Evolutionary conservation across 208 protist genomes (phyloP).

Genomic region (Trypanosoma caninum): DNA sequence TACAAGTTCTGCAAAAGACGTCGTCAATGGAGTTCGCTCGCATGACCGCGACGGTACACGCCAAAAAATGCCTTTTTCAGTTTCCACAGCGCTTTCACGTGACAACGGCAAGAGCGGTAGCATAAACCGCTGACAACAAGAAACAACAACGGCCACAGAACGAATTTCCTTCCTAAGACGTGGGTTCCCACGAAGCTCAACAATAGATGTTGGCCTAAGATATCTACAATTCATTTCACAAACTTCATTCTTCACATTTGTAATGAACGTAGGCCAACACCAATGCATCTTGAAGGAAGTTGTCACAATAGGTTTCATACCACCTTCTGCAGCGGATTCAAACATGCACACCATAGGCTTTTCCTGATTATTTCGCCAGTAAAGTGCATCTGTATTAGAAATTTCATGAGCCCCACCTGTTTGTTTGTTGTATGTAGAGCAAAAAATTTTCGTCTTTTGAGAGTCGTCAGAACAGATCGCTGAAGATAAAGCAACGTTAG

Average conservation of each 20-base stretch:
- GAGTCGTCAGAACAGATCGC: no score
- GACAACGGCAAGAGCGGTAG: conserved; percentile 20
- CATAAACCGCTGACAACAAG: conserved; percentile 32
- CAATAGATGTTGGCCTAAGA: conserved; percentile 10
- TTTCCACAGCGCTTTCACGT: not conserved
- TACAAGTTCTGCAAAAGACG: conserved; percentile 44
- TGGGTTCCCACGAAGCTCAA: conserved; percentile 26
- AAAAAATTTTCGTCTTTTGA: no score
- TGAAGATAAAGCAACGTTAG: no score
- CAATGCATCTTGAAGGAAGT: conserved; percentile 47
- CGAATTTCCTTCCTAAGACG: conserved; percentile 15
- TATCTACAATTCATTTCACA: not conserved
- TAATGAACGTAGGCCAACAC: conserved; percentile 39
- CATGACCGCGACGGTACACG: not conserved
- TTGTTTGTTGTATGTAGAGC: no score
- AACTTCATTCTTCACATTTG: not conserved
- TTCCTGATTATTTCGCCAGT: not conserved
- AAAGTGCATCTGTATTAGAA: not conserved
- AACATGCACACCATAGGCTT: conserved; percentile 14
- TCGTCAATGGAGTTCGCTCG: conserved; percentile 7
- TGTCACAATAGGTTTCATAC: conserved; percentile 35
- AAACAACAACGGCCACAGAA: conserved; percentile 39
- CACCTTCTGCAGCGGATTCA: conserved; percentile 24
- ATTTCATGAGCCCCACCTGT: no score
- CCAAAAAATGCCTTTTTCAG: conserved; percentile 27